Evolutionary conservation across 805 yeast species (phyloP).

Genomic region (Lachancea fermentati): DNA sequence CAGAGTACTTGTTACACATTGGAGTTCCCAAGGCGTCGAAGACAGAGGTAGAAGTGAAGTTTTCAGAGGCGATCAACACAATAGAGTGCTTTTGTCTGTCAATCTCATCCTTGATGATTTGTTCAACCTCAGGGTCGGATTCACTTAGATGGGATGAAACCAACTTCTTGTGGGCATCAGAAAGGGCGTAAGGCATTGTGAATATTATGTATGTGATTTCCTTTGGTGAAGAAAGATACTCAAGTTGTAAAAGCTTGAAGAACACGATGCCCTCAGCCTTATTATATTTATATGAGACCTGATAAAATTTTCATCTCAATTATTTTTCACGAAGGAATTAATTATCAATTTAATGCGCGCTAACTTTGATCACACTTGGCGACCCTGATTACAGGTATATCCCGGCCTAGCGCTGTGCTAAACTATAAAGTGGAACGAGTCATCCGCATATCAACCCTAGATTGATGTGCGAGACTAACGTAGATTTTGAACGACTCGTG

Average conservation of each 20-base stretch:
- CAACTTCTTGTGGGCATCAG: slow-evolving; percentile 58
- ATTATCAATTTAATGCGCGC: background rate
- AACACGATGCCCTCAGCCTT: background rate
- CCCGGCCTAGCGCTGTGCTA: background rate
- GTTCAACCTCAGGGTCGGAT: slow-evolving; percentile 75
- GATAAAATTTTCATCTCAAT: background rate
- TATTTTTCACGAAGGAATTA: background rate
- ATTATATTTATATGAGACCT: background rate
- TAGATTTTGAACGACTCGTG: background rate
- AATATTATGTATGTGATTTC: background rate
- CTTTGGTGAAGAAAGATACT: background rate
- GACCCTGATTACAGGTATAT: no score
- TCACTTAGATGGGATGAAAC: slow-evolving; percentile 53
- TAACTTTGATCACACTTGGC: no score
- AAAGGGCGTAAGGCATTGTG: slow-evolving; percentile 54
- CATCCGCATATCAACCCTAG: background rate
- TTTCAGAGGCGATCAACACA: slow-evolving; percentile 93
- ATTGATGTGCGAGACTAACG: background rate
- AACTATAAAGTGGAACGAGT: background rate
- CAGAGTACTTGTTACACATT: slow-evolving; percentile 97
- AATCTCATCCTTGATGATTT: slow-evolving; percentile 72
- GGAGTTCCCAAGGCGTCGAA: slow-evolving; percentile 96
- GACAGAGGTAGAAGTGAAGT: slow-evolving; percentile 93
- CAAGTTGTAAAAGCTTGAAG: background rate
- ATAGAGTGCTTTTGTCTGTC: slow-evolving; percentile 90